A percentile compares a stretch with the other conserved stretches of the same genome.
Conservation (phyloP, 2,329 filamentous ascomycete species). For the Neopestalotiopsis rosae region DNA sequence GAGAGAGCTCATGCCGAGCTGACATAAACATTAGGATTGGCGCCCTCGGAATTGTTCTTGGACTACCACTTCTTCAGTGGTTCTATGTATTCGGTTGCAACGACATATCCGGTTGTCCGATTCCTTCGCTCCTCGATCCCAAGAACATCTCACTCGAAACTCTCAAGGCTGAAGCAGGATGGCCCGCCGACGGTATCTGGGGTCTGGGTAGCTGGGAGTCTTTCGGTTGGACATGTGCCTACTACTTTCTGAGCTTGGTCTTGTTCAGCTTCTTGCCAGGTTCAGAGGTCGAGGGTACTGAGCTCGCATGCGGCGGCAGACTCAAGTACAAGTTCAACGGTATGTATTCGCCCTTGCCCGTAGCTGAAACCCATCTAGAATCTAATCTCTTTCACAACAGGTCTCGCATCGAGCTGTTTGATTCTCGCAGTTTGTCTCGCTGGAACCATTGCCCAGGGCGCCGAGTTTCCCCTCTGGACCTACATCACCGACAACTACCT, state of each 20-base stretch:
- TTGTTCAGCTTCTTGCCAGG: slow-evolving; percentile 81
- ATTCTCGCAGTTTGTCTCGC: slow-evolving; percentile 74
- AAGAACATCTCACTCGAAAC: slow-evolving; percentile 72
- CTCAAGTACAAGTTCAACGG: slow-evolving; percentile 70
- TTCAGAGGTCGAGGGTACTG: slow-evolving; percentile 70
- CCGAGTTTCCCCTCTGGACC: slow-evolving; percentile 86
- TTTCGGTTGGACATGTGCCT: slow-evolving; percentile 73
- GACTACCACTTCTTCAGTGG: slow-evolving; percentile 81
- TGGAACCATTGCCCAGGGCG: slow-evolving; percentile 78
- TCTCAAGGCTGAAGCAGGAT: slow-evolving; percentile 81
- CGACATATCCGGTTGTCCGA: slow-evolving; percentile 88
- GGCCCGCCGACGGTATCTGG: slow-evolving; percentile 73
- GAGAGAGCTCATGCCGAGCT: background rate
- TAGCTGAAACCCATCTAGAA: background rate
- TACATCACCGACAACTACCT: slow-evolving; percentile 92
- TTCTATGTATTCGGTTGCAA: slow-evolving; percentile 86
- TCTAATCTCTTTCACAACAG: slow-evolving; percentile 47
- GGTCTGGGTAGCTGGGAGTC: slow-evolving; percentile 75
- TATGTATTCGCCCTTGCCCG: slow-evolving; percentile 11
- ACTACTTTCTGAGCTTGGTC: slow-evolving; percentile 77
- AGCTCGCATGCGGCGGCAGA: slow-evolving; percentile 72
- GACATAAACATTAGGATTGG: slow-evolving; percentile 62
- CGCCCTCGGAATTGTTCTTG: slow-evolving; percentile 78
- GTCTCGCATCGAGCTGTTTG: slow-evolving; percentile 75
- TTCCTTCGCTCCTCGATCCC: slow-evolving; percentile 78